Percentiles rank a stretch among this genome's conserved stretches.
These are phyloP conservation scores for Bipolaris sorokiniana DNA, from an alignment of 2,329 filamentous ascomycete genomes.

Conservation along the genomic window DNA sequence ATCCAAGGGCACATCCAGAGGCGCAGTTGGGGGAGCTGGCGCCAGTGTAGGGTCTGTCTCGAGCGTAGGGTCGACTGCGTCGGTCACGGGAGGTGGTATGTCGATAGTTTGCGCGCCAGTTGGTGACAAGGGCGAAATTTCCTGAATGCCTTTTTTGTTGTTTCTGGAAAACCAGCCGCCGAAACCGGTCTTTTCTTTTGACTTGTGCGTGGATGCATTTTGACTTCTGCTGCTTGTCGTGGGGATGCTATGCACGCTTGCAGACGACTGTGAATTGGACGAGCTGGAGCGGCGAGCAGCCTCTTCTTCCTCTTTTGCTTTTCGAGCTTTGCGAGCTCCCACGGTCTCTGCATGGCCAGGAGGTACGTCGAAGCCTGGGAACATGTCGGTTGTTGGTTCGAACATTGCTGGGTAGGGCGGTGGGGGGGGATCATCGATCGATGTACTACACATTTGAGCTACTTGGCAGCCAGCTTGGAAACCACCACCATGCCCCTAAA, in stretches of 20 bases:
- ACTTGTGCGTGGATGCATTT: constrained; percentile 13
- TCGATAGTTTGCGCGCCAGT: constrained; percentile 22
- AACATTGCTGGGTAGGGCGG: not conserved
- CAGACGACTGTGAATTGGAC: constrained; percentile 32
- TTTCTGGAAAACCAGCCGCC: constrained; percentile 31
- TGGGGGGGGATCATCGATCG: constrained; percentile 10
- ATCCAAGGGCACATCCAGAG: constrained; percentile 4
- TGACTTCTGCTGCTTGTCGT: constrained; percentile 13
- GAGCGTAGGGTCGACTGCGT: constrained; percentile 1
- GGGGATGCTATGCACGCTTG: constrained; percentile 19
- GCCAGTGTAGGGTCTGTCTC: constrained; percentile 13
- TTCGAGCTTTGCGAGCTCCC: constrained; percentile 32
- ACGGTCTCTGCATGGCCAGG: constrained; percentile 35
- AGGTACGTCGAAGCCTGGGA: constrained; percentile 37
- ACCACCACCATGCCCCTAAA: constrained; percentile 2
- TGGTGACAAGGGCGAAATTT: constrained; percentile 26
- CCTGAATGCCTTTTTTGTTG: constrained; percentile 32
- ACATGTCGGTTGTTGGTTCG: constrained; percentile 24
- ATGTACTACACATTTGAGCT: constrained; percentile 4
- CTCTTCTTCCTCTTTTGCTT: constrained; percentile 28
- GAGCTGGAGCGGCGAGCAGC: constrained; percentile 25
- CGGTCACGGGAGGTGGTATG: constrained; percentile 1
- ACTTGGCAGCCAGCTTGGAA: not conserved
- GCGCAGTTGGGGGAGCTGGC: constrained; percentile 23
- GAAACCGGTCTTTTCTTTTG: constrained; percentile 20